Conservation (phyloP, 2,329 filamentous ascomycete genomes). For the Beauveria asiatica region DNA sequence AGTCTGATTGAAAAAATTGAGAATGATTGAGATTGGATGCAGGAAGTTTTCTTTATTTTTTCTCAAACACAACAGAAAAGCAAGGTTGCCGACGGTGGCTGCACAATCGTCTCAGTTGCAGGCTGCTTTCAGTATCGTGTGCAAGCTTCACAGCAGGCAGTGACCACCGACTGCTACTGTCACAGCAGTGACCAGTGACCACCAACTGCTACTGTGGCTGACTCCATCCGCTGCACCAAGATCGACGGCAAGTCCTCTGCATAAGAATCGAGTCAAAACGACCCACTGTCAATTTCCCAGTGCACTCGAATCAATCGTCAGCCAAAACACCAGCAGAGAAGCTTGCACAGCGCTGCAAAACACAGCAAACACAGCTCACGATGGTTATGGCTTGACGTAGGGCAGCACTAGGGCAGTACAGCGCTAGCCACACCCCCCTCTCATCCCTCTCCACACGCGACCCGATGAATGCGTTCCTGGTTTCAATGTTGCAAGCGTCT, state of each 20-base stretch:
- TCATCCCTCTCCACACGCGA: neutral
- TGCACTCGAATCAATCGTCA: neutral
- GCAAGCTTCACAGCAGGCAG: neutral
- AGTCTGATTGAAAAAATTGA: no score
- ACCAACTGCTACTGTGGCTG: neutral
- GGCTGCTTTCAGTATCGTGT: neutral
- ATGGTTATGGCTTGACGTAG: no score
- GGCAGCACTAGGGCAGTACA: no score
- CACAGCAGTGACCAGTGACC: no score
- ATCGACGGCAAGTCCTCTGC: neutral
- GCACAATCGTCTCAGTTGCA: neutral
- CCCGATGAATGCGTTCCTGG: constrained; percentile 6
- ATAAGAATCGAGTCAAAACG: neutral
- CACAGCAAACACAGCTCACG: no score
- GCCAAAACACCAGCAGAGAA: no score
- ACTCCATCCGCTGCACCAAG: neutral
- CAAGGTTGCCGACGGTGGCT: neutral
- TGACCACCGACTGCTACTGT: neutral
- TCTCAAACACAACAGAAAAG: neutral
- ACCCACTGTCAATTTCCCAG: constrained; percentile 8
- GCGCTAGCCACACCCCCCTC: neutral
- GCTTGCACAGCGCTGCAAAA: no score
- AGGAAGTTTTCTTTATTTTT: no score
- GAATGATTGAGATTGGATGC: neutral
- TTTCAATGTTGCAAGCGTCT: constrained; percentile 3